These are phyloP conservation scores for Copromyces sp. DNA, from an alignment of 495 filamentous ascomycete species.

Conservation along the genomic window DNA sequence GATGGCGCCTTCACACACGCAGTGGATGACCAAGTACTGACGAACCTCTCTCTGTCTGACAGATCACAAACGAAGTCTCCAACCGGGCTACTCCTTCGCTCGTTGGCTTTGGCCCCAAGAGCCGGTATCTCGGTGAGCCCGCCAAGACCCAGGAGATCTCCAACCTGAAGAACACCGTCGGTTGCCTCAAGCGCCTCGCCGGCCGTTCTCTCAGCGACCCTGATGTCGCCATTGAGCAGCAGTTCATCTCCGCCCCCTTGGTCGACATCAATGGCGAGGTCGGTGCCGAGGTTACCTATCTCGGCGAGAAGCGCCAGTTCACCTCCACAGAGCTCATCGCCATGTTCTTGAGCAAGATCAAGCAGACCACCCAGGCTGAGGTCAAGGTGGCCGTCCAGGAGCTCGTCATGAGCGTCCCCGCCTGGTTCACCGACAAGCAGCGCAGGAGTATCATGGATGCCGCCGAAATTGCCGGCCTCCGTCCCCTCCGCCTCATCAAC, in stretches of 20 bases:
- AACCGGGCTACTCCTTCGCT: conserved; percentile 96
- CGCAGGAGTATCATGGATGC: conserved; percentile 84
- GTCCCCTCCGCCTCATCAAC: conserved; percentile 89
- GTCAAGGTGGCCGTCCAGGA: conserved; percentile 90
- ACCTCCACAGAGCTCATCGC: conserved; percentile 81
- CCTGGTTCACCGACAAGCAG: conserved; percentile 96
- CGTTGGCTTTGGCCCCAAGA: conserved; percentile 89
- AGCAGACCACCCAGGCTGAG: conserved; percentile 75
- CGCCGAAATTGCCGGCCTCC: conserved; percentile 87
- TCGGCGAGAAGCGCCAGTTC: conserved; percentile 91
- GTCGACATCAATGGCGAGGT: conserved; percentile 89
- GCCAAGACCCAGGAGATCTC: conserved; percentile 99
- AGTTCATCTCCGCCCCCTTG: conserved; percentile 79
- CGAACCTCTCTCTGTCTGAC: neutral
- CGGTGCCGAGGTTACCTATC: conserved; percentile 86
- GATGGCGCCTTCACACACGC: neutral
- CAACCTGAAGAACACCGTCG: conserved; percentile 97
- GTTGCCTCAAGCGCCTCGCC: conserved; percentile 81
- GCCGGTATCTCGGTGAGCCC: conserved; percentile 83
- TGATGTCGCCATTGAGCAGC: conserved; percentile 82
- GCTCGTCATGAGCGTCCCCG: conserved; percentile 84
- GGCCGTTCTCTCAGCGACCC: conserved; percentile 80
- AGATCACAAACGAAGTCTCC: conserved; percentile 99
- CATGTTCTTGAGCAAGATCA: conserved; percentile 94
- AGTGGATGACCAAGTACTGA: neutral